Evolutionary conservation across 805 yeast species (phyloP).

Genomic region (Priceomyces melissophilus): DNA sequence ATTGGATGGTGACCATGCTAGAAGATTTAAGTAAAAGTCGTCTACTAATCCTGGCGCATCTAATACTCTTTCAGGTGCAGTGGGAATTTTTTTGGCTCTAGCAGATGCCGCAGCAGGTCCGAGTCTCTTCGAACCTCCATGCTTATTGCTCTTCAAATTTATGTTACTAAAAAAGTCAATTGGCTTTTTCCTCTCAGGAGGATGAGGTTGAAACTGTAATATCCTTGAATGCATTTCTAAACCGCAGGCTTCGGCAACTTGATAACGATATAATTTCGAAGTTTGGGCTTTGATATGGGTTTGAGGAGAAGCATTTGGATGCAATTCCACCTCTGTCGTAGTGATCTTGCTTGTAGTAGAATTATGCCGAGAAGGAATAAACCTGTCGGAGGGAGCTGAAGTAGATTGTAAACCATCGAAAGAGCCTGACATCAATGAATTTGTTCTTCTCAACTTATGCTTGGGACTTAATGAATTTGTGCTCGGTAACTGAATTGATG

Average conservation of each 20-base stretch:
- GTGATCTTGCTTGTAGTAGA: slow-evolving; percentile 37
- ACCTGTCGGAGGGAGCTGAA: slow-evolving; percentile 32
- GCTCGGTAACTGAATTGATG: slow-evolving; percentile 15
- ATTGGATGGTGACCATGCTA: slow-evolving; percentile 85
- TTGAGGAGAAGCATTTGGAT: slow-evolving; percentile 48
- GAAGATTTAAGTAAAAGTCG: slow-evolving; percentile 83
- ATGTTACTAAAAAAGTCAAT: slow-evolving; percentile 29
- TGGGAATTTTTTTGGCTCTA: slow-evolving; percentile 72
- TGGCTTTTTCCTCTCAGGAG: slow-evolving; percentile 58
- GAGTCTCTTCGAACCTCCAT: slow-evolving; percentile 25
- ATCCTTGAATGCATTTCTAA: slow-evolving; percentile 77
- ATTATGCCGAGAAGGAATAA: slow-evolving; percentile 43
- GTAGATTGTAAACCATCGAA: slow-evolving; percentile 23
- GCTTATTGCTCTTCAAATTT: slow-evolving; percentile 12
- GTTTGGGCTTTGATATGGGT: slow-evolving; percentile 55
- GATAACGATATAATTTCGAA: slow-evolving; percentile 60
- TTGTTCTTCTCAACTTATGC: slow-evolving; percentile 30
- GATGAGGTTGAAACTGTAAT: slow-evolving; percentile 78
- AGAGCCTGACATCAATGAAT: slow-evolving; percentile 28
- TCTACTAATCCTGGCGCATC: slow-evolving; percentile 96
- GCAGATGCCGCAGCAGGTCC: slow-evolving; percentile 56
- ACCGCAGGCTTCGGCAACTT: slow-evolving; percentile 95
- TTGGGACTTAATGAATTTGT: slow-evolving; percentile 20
- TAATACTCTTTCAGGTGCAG: slow-evolving; percentile 86
- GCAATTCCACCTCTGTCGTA: slow-evolving; percentile 30